phyloP scores from a whole-genome alignment of 306 rosid genomes.

The Medicago lupulina region DNA sequence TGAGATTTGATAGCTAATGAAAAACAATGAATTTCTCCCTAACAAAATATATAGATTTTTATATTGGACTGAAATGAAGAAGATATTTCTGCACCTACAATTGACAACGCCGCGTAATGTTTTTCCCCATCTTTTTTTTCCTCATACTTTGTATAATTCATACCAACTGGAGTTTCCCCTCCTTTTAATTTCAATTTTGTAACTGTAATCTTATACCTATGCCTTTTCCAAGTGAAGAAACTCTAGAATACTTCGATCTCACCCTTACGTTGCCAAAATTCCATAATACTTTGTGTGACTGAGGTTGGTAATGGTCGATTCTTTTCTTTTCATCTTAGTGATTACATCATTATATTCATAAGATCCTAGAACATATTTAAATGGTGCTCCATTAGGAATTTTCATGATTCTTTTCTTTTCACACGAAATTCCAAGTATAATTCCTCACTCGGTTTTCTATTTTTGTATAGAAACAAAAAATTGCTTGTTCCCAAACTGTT shows the following conservation, averaged over 20 bases:
- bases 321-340: conserved; percentile 37
- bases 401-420: conserved; percentile 3
- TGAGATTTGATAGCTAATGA: too few species aligned
- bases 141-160: too few species aligned
- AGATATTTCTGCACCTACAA: too few species aligned
- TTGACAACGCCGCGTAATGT: too few species aligned
- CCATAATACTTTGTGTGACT: conserved; percentile 25
- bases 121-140: background rate
- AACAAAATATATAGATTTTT: too few species aligned
- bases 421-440: conserved; percentile 2
- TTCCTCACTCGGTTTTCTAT: background rate
- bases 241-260: conserved; percentile 45
- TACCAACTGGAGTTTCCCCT: too few species aligned
- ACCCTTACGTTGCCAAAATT: conserved; percentile 45
- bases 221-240: conserved; percentile 23
- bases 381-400: background rate
- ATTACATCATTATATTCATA: too few species aligned
- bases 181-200: too few species aligned
- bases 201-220: background rate
- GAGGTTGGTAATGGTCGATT: conserved; percentile 41
- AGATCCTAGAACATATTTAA: background rate
- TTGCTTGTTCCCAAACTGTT: background rate
- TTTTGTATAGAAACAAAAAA: background rate
- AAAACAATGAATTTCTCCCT: too few species aligned
- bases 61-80: too few species aligned